A percentile compares a stretch with the other conserved stretches of the same genome.
Evolutionary conservation across 1,284 basidiomycete genomes (phyloP).

Genomic region (Heterobasidion parviporum): DNA sequence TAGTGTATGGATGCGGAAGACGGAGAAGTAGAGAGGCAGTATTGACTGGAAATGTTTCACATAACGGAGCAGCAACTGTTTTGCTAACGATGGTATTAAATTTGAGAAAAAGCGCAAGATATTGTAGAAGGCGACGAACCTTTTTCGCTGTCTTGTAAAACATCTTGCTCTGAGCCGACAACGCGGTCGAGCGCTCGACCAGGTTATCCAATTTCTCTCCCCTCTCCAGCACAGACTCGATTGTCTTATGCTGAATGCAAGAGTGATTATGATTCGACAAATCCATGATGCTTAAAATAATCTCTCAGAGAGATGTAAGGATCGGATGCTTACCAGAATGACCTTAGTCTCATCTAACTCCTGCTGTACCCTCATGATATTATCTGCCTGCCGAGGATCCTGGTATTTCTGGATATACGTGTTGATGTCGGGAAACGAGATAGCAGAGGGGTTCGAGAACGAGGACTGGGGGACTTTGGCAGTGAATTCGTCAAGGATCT

Average conservation of each 20-base stretch:
- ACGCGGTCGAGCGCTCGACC: conserved; percentile 88
- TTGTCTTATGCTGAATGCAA: conserved; percentile 86
- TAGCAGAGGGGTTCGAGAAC: conserved; percentile 52
- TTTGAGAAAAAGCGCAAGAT: neutral
- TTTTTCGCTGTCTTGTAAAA: conserved; percentile 81
- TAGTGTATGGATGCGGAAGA: too few relatives aligned
- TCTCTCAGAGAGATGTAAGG: too few relatives aligned
- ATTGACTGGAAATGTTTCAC: conserved; percentile 10
- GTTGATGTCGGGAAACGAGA: conserved; percentile 67
- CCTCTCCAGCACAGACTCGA: conserved; percentile 92
- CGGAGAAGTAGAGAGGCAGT: neutral
- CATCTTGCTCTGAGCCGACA: conserved; percentile 90
- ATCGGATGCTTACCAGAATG: conserved; percentile 57
- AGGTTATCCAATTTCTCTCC: conserved; percentile 98
- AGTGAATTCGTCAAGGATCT: conserved; percentile 90
- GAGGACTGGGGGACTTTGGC: conserved; percentile 69
- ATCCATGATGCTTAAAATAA: neutral
- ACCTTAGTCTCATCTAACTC: conserved; percentile 99
- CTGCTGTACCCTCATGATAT: conserved; percentile 97
- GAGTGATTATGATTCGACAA: neutral
- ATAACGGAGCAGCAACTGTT: conserved; percentile 54
- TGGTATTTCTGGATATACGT: conserved; percentile 92
- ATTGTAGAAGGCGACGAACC: conserved; percentile 26
- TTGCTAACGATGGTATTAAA: conserved; percentile 34
- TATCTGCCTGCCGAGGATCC: conserved; percentile 96